Evolutionary conservation across 2,329 filamentous ascomycete genomes (phyloP).

Genomic region (Camillea tinctor): DNA sequence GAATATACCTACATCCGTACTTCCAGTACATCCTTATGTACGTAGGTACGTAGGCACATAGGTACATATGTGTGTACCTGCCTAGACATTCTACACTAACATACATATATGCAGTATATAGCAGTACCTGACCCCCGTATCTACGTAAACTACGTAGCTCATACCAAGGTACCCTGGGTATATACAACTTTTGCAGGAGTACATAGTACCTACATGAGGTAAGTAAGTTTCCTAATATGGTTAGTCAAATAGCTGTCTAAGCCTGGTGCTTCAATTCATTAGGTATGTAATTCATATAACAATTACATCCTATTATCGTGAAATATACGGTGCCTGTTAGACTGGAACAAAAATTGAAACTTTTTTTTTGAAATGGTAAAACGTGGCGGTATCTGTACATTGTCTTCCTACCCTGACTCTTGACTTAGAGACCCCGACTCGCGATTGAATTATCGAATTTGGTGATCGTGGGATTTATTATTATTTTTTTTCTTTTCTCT

Average conservation of each 20-base stretch:
- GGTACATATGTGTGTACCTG: background rate
- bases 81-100: background rate
- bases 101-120: background rate
- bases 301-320: background rate
- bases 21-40: background rate
- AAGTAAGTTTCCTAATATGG: conserved; percentile 17
- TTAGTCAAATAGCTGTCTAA: background rate
- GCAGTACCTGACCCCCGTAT: background rate
- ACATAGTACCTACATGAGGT: conserved; percentile 15
- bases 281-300: background rate
- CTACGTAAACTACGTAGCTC: too few species aligned
- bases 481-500: conserved; percentile 23
- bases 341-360: background rate
- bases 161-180: too few species aligned
- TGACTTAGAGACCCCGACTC: too few species aligned
- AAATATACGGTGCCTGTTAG: background rate
- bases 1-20: too few species aligned
- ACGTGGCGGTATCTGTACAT: conserved; percentile 14
- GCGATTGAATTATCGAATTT: background rate
- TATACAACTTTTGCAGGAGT: background rate
- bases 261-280: background rate
- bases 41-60: background rate
- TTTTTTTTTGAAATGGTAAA: background rate
- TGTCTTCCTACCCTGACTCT: background rate
- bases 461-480: conserved; percentile 25